A percentile compares a stretch with the other conserved stretches of the same genome.
phyloP scores from a whole-genome alignment of 1,284 basidiomycete species.

The Agaricales sp. region DNA sequence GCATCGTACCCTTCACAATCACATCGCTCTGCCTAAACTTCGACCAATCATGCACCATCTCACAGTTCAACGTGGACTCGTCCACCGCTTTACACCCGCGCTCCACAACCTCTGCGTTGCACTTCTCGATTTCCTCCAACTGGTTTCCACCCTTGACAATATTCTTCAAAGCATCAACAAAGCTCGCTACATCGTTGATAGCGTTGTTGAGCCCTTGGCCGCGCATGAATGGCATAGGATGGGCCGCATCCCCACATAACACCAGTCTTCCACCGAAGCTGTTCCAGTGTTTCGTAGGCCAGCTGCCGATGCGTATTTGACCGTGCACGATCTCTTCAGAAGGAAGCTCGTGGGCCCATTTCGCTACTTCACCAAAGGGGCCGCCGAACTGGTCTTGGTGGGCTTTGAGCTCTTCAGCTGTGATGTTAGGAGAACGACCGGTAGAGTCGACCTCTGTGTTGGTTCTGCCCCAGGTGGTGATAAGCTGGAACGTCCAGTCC shows the following conservation, averaged over 20 bases:
- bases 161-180: not conserved
- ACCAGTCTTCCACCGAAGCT: not conserved
- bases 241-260: not conserved
- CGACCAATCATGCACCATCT: not conserved
- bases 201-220: not conserved
- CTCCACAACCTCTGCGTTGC: not conserved
- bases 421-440: not conserved
- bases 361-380: not conserved
- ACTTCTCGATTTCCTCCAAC: not conserved
- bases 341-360: not conserved
- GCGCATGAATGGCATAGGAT: not conserved
- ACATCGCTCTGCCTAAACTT: not conserved
- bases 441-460: not conserved
- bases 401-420: not conserved
- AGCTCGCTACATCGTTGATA: not conserved
- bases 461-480: not conserved
- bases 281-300: not conserved
- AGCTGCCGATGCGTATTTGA: not conserved
- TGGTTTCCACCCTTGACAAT: not conserved
- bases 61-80: not conserved
- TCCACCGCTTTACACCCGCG: not conserved
- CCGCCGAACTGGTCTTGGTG: not conserved
- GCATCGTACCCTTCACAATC: not conserved
- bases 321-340: not conserved
- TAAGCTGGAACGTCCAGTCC: not conserved